Conservation (phyloP, 2,329 filamentous ascomycete species). For the Ilyonectria robusta region DNA sequence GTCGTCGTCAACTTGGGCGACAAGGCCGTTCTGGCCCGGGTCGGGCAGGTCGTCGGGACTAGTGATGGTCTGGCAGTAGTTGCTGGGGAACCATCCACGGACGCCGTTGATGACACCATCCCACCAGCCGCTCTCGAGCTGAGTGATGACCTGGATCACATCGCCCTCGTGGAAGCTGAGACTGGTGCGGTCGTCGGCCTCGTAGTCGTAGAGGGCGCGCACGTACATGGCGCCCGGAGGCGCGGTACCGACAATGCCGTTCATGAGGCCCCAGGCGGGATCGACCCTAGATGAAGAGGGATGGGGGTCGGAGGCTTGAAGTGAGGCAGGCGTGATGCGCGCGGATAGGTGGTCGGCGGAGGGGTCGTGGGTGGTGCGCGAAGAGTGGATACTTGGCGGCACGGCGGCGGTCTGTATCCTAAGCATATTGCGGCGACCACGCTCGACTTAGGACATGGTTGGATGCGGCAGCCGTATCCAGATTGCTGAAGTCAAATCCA, state of each 20-base stretch:
- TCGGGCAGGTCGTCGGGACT: conserved; percentile 81
- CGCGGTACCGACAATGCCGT: conserved; percentile 71
- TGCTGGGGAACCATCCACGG: conserved; percentile 98
- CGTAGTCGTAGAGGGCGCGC: conserved; percentile 96
- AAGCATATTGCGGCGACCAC: conserved; percentile 50
- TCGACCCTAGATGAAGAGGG: conserved; percentile 44
- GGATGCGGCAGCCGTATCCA: conserved; percentile 49
- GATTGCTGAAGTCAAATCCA: conserved; percentile 43
- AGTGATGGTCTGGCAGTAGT: conserved; percentile 92
- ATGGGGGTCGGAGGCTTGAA: conserved; percentile 45
- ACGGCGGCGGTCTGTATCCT: conserved; percentile 51
- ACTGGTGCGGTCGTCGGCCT: conserved; percentile 96
- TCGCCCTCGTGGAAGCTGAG: conserved; percentile 97
- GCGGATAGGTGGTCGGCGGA: conserved; percentile 48
- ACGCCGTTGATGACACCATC: conserved; percentile 98
- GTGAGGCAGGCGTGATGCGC: conserved; percentile 46
- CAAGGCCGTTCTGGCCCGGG: conserved; percentile 67
- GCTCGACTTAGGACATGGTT: conserved; percentile 54
- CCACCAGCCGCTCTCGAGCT: conserved; percentile 99
- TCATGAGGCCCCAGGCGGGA: conserved; percentile 63
- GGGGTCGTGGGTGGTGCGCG: conserved; percentile 49
- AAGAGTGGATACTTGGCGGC: conserved; percentile 52
- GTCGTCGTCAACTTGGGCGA: conserved; percentile 73
- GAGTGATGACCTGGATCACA: conserved; percentile 98
- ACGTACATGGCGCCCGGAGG: conserved; percentile 86